Conservation (phyloP, 2,329 filamentous ascomycete genomes). For the Colletotrichum sp. region DNA sequence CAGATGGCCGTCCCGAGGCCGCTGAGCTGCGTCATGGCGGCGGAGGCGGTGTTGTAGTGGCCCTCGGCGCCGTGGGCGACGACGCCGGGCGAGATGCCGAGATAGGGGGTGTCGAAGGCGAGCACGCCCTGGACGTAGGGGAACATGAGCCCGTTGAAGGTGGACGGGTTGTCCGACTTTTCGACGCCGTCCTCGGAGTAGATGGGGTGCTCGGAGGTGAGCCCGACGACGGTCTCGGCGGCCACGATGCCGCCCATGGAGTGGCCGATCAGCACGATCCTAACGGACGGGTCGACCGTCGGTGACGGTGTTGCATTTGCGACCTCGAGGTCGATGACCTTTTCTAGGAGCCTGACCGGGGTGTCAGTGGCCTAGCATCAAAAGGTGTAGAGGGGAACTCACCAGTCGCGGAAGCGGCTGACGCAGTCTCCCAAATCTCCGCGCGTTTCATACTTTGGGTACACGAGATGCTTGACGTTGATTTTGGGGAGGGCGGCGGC, state of each 20-base stretch:
- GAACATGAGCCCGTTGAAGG: constrained; percentile 78
- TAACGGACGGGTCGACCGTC: constrained; percentile 84
- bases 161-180: constrained; percentile 31
- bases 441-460: constrained; percentile 82
- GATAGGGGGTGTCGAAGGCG: constrained; percentile 92
- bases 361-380: background rate
- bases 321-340: constrained; percentile 94
- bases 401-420: constrained; percentile 77
- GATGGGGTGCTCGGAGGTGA: constrained; percentile 63
- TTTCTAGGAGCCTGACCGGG: constrained; percentile 74
- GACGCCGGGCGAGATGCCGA: constrained; percentile 80
- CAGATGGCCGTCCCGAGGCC: constrained; percentile 71
- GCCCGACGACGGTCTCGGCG: constrained; percentile 80
- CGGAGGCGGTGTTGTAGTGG: constrained; percentile 77
- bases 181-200: constrained; percentile 48
- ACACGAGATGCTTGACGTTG: constrained; percentile 70
- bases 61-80: constrained; percentile 87
- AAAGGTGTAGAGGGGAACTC: constrained; percentile 23
- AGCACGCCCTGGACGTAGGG: constrained; percentile 90
- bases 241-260: constrained; percentile 95
- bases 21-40: constrained; percentile 71
- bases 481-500: constrained; percentile 71
- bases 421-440: constrained; percentile 77
- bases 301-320: constrained; percentile 79
- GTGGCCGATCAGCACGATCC: constrained; percentile 82